Evolutionary conservation across 371 early-diverging fungal genomes (phyloP).

Genomic region (Syncephalastrum racemosum): DNA sequence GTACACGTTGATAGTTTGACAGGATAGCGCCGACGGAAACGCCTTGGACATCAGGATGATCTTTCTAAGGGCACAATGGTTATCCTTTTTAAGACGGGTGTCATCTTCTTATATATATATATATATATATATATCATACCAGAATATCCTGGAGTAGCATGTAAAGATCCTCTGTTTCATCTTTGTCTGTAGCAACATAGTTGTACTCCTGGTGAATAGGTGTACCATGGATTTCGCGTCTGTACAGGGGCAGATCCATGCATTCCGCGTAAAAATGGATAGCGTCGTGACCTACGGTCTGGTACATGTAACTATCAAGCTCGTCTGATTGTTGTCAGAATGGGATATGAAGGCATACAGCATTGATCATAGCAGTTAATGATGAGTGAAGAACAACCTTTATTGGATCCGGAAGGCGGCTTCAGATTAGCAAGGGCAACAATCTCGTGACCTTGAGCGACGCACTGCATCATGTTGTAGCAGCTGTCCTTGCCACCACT

Average conservation of each 20-base stretch:
- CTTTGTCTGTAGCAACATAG: slow-evolving; percentile 61
- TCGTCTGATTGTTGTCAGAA: slow-evolving; percentile 62
- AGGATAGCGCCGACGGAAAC: slow-evolving; percentile 98
- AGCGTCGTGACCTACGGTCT: slow-evolving; percentile 97
- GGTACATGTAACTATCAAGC: slow-evolving; percentile 98
- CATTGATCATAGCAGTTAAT: too few species aligned
- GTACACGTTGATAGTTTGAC: slow-evolving; percentile 96
- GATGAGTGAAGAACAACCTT: slow-evolving; percentile 59
- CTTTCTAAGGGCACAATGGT: slow-evolving; percentile 26
- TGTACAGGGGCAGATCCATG: slow-evolving; percentile 89
- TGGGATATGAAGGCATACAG: too few species aligned
- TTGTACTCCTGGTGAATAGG: slow-evolving; percentile 71
- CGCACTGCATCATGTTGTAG: slow-evolving; percentile 95
- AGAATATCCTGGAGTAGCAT: slow-evolving; percentile 68
- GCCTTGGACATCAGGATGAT: slow-evolving; percentile 83
- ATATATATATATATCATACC: too few species aligned
- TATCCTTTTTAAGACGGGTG: not conserved
- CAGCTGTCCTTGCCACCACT: slow-evolving; percentile 99
- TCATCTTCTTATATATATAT: not conserved
- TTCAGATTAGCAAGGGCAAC: slow-evolving; percentile 94
- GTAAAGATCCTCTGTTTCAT: slow-evolving; percentile 99
- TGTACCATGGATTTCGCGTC: slow-evolving; percentile 73
- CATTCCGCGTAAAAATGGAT: slow-evolving; percentile 86
- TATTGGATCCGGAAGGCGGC: slow-evolving; percentile 63
- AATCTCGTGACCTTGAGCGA: slow-evolving; percentile 92